phyloP scores from a whole-genome alignment of 345 rosid genomes.

The Reutealis trisperma region DNA sequence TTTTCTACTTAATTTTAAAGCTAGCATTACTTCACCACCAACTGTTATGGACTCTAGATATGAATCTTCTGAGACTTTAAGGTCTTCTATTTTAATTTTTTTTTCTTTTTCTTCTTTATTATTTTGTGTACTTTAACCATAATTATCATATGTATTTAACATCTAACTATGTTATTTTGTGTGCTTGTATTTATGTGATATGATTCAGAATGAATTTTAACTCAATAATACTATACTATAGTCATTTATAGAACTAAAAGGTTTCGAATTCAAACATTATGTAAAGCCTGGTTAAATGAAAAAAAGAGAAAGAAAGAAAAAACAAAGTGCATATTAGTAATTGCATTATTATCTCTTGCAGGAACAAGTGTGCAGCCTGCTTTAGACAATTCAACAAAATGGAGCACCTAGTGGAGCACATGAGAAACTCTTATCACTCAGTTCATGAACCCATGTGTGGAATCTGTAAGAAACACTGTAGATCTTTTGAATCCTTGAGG shows the following conservation, averaged over 20 bases:
- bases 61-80: conserved; percentile 43
- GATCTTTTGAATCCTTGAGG: conserved; percentile 87
- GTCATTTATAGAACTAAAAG: too few species aligned
- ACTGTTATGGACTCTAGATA: conserved; percentile 42
- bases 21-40: not conserved
- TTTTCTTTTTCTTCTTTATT: too few species aligned
- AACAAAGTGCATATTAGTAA: not conserved
- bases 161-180: too few species aligned
- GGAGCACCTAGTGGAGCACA: conserved; percentile 95
- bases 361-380: conserved; percentile 96
- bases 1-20: not conserved
- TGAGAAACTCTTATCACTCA: conserved; percentile 77
- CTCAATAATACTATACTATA: too few species aligned
- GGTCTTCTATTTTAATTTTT: conserved; percentile 28
- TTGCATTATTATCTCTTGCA: conserved; percentile 19
- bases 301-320: too few species aligned
- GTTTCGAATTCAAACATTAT: too few species aligned
- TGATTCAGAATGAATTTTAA: too few species aligned
- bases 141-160: not conserved
- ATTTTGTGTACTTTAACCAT: too few species aligned
- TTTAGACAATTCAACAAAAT: conserved; percentile 79
- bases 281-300: too few species aligned
- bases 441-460: conserved; percentile 86
- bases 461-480: conserved; percentile 78
- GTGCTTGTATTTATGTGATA: too few species aligned